A percentile compares a stretch with the other conserved stretches of the same genome.
Evolutionary conservation across 129 eudicot genomes (phyloP).

Genomic region (Escallonia herrerae): DNA sequence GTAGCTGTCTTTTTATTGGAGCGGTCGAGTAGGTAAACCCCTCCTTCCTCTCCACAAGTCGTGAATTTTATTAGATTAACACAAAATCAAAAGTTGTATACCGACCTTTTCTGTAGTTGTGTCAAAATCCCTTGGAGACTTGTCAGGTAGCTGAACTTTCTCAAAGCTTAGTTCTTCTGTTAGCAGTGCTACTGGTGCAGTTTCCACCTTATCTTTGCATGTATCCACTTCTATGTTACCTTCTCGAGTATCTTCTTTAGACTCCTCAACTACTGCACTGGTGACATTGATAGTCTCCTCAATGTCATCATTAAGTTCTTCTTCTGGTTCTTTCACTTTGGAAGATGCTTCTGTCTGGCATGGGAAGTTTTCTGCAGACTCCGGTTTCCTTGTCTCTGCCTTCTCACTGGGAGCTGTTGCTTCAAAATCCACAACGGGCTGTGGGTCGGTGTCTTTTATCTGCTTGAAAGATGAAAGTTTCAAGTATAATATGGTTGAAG

Average conservation of each 20-base stretch:
- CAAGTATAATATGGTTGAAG: slow-evolving; percentile 6
- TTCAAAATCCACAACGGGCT: slow-evolving; percentile 10
- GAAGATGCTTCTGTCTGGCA: slow-evolving; percentile 15
- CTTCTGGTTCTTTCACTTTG: slow-evolving; percentile 19
- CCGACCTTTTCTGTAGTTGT: not conserved
- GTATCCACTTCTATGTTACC: slow-evolving; percentile 5
- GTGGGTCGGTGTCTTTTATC: slow-evolving; percentile 13
- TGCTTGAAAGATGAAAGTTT: slow-evolving; percentile 13
- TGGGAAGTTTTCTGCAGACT: slow-evolving; percentile 13
- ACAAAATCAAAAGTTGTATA: too few species aligned
- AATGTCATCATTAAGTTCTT: slow-evolving; percentile 3
- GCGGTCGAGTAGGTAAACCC: too few species aligned
- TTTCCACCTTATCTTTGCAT: not conserved
- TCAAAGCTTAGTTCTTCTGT: not conserved
- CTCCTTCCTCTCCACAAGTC: too few species aligned
- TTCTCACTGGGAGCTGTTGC: slow-evolving; percentile 7
- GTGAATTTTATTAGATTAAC: too few species aligned
- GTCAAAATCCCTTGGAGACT: not conserved
- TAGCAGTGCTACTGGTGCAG: slow-evolving; percentile 1
- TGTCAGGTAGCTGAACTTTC: not conserved
- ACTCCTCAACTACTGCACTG: slow-evolving; percentile 8
- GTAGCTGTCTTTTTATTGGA: too few species aligned
- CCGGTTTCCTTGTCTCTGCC: not conserved
- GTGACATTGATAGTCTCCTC: slow-evolving; percentile 6
- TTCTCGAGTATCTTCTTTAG: slow-evolving; percentile 10